Percentiles rank a stretch among this genome's conserved stretches.
These are phyloP conservation scores for Citrullus colocynthis DNA, from an alignment of 306 rosid species.

Conservation along the genomic window DNA sequence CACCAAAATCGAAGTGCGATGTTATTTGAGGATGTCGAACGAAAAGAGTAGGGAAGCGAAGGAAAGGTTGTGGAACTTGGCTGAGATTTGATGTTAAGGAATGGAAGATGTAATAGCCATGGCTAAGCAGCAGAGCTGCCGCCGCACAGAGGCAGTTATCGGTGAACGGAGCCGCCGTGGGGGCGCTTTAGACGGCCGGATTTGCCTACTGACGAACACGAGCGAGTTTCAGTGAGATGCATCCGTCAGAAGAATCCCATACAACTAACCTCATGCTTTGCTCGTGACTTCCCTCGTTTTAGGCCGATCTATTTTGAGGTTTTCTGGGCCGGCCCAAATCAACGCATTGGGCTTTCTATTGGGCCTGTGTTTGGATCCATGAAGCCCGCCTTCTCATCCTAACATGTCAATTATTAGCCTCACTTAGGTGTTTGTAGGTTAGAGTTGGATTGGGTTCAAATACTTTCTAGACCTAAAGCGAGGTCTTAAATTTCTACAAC, in stretches of 20 bases:
- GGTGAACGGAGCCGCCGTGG: constrained; percentile 1
- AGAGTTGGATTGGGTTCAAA: too few relatives aligned
- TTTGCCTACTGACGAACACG: constrained; percentile 1
- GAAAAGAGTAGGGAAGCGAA: background rate
- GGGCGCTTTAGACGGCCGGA: background rate
- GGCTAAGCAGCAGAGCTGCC: background rate
- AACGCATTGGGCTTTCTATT: background rate
- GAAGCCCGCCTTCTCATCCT: background rate
- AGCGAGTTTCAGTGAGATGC: background rate
- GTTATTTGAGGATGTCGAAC: background rate
- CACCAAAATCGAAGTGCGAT: background rate
- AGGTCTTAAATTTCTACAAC: too few relatives aligned
- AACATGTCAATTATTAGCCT: background rate
- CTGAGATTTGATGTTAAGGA: background rate
- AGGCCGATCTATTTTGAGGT: background rate
- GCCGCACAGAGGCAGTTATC: background rate
- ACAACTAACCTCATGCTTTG: constrained; percentile 7
- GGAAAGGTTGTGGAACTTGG: background rate
- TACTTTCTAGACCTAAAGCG: too few relatives aligned
- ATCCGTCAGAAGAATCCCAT: constrained; percentile 7
- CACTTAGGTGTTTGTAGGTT: too few relatives aligned
- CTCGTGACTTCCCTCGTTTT: constrained; percentile 1
- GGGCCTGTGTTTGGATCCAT: background rate
- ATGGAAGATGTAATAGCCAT: background rate
- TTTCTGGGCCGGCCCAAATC: background rate